These are phyloP conservation scores for Dactylellina haptotyla DNA, from an alignment of 2,329 filamentous ascomycete genomes.

Conservation along the genomic window DNA sequence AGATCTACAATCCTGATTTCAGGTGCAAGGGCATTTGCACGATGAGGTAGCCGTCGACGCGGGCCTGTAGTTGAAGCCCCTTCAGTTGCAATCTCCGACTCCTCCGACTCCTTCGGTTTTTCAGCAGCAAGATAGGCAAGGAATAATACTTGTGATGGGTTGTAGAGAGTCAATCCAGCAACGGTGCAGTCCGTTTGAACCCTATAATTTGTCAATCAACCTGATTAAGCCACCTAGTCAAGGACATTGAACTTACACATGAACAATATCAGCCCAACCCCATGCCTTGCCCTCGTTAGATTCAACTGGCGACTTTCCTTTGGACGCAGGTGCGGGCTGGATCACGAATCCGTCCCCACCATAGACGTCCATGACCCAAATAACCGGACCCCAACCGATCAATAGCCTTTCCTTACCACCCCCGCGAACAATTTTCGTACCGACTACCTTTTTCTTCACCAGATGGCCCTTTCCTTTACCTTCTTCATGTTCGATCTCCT, in stretches of 20 bases:
- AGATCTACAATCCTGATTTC: constrained; percentile 93
- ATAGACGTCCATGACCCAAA: constrained; percentile 94
- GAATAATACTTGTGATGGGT: constrained; percentile 86
- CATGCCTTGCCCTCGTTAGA: constrained; percentile 76
- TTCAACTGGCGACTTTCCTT: constrained; percentile 58
- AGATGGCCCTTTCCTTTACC: constrained; percentile 58
- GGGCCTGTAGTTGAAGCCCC: constrained; percentile 56
- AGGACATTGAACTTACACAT: constrained; percentile 73
- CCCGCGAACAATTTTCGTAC: constrained; percentile 60
- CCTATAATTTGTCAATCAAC: constrained; percentile 63
- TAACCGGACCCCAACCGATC: constrained; percentile 93
- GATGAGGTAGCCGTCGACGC: constrained; percentile 62
- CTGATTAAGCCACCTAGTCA: not conserved
- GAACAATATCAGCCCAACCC: constrained; percentile 87
- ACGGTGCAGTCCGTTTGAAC: constrained; percentile 97
- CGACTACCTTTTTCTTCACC: constrained; percentile 57
- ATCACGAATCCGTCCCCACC: constrained; percentile 72
- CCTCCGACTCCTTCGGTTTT: constrained; percentile 61
- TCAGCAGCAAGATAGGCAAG: constrained; percentile 82
- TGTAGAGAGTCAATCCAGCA: constrained; percentile 96
- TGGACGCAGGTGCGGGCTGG: constrained; percentile 39
- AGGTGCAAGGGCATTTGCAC: constrained; percentile 82
- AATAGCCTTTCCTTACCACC: constrained; percentile 73
- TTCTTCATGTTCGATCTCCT: constrained; percentile 61
- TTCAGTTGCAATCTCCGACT: constrained; percentile 62